Conservation (phyloP, 345 rosid species). For the Viola odorata region DNA sequence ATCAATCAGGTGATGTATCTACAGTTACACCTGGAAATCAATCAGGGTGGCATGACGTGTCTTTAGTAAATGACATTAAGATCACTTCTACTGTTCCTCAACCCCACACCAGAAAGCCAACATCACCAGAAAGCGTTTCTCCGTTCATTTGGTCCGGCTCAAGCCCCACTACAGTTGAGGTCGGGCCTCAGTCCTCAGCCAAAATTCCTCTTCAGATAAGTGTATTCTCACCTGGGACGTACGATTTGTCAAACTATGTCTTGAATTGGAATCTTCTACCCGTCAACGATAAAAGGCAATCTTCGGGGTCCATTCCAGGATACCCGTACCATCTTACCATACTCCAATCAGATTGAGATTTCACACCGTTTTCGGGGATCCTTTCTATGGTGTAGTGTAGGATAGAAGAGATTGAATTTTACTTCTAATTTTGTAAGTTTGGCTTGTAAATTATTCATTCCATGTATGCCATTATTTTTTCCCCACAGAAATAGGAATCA, state of each 20-base stretch:
- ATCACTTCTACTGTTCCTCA: conserved; percentile 38
- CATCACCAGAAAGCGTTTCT: conserved; percentile 44
- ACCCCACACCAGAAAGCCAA: conserved; percentile 23
- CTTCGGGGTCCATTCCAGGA: conserved; percentile 63
- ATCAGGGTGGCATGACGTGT: conserved; percentile 60
- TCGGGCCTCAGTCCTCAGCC: conserved; percentile 49
- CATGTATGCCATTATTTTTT: conserved; percentile 7
- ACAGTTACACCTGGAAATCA: conserved; percentile 34
- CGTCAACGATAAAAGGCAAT: conserved; percentile 3
- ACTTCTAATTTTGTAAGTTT: conserved; percentile 21
- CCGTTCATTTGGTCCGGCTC: conserved; percentile 82
- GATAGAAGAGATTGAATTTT: neutral
- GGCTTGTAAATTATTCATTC: conserved; percentile 23
- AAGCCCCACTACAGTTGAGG: conserved; percentile 49
- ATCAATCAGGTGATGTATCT: conserved; percentile 25
- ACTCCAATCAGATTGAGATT: conserved; percentile 44
- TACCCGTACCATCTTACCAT: conserved; percentile 67
- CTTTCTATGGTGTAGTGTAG: no score
- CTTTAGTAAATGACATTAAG: conserved; percentile 44
- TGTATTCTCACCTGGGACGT: conserved; percentile 68
- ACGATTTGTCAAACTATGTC: conserved; percentile 67
- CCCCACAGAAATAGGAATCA: conserved; percentile 15
- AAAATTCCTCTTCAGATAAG: conserved; percentile 67
- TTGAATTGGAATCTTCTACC: conserved; percentile 58
- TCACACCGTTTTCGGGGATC: neutral